Evolutionary conservation across 2,329 filamentous ascomycete species (phyloP), one percentile per base, ranked within the genome.

Genomic region (Arthrocladium fulminans): DNA sequence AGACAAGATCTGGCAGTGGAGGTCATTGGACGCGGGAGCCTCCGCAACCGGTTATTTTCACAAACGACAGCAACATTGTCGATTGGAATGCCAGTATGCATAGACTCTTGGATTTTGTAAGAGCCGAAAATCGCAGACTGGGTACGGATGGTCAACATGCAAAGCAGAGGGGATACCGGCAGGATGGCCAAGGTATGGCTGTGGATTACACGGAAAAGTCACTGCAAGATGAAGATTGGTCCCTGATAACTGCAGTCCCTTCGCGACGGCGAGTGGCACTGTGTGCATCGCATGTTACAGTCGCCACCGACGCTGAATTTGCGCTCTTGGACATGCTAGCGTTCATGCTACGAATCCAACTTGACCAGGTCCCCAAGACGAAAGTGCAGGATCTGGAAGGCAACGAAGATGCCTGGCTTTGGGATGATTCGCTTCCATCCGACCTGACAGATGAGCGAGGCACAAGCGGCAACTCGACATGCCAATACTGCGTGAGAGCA

Each of bases 11-110:
- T n/a, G 45, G 45, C 15, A 48, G 45, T 22, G 27, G 22, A 5
- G 51, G 51, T 24, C 51, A 47, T 2, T 57, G 54, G 54, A 47
- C 44, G 6, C 29, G 38, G 2, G 56, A 57, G 35, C 51, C 52
- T 25, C 47, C 56, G 7, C 53, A 54, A 51, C 56, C 56, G 8
- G 51, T 50, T 32, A 55, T 58, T 10, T 58, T 58, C 44, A 44
- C 39, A 10, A 3, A 45, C 13, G 50, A 56, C 42, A 45, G 52
- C 53, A 13, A 51, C 47, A 39, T 54, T 35, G 32, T 45, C 42
- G 32, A 48, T 29, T 47, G 49, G 49, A 34, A 29, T 38, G 20
- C 48, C 37, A 39, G 48, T 22, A 41, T 48, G 45, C 45, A 48
- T 32, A 22, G 38, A 15, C 15, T 42, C 3, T 27, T 48, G 25